Conservation (phyloP, 2,329 filamentous ascomycete species). For the Penicillium sp. region DNA sequence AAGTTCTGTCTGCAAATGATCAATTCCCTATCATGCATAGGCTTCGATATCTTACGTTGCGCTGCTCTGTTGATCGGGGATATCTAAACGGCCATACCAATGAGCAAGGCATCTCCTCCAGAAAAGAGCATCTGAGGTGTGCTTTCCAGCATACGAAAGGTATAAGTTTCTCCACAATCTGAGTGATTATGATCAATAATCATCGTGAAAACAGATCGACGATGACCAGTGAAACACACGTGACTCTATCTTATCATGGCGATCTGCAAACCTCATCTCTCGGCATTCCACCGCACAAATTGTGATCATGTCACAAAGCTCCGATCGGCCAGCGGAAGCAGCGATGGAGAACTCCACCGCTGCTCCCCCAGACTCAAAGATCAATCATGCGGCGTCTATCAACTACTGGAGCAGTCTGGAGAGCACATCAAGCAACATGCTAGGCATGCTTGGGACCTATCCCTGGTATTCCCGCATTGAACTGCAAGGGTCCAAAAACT, state of each 20-base stretch:
- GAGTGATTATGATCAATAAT: no score
- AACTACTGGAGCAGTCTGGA: slow-evolving; percentile 38
- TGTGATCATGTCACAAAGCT: slow-evolving; percentile 5
- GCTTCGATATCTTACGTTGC: not conserved
- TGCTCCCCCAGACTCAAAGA: slow-evolving; percentile 19
- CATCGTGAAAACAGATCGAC: no score
- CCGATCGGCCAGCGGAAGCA: not conserved
- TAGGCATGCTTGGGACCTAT: slow-evolving; percentile 69
- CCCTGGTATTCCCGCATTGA: slow-evolving; percentile 64
- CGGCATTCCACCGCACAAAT: not conserved
- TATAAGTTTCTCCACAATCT: no score
- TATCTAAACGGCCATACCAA: slow-evolving; percentile 1
- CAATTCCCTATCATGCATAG: no score
- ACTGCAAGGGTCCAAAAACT: slow-evolving; percentile 62
- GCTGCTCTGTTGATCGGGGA: not conserved
- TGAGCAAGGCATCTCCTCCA: not conserved
- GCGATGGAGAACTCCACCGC: not conserved
- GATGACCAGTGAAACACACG: no score
- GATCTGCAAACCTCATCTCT: not conserved
- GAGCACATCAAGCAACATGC: slow-evolving; percentile 44
- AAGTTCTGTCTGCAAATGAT: not conserved
- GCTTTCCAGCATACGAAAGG: no score
- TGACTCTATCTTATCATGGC: not conserved
- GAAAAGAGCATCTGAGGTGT: no score
- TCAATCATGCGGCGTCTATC: slow-evolving; percentile 34